Conservation (phyloP, 305 asterid genomes). For the Fraxinus platypoda region DNA sequence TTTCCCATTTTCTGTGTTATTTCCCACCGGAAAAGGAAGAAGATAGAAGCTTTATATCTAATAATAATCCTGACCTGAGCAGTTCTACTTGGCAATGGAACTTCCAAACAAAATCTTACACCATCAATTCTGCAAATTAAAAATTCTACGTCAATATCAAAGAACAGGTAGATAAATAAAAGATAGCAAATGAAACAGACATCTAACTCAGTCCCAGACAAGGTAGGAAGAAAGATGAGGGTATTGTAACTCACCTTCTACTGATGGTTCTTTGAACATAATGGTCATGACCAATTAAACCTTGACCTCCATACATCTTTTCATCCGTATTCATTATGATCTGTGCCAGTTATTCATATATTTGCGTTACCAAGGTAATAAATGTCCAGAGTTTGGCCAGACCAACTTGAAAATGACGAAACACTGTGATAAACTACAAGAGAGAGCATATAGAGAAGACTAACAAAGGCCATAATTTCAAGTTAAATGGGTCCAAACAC, state of each 20-base stretch:
- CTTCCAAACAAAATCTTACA: slow-evolving; percentile 66
- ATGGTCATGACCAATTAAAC: slow-evolving; percentile 50
- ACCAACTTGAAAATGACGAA: slow-evolving; percentile 11
- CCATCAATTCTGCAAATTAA: slow-evolving; percentile 67
- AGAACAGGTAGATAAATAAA: slow-evolving; percentile 3
- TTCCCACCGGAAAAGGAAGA: slow-evolving; percentile 1
- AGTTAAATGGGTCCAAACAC: not conserved
- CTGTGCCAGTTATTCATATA: slow-evolving; percentile 38
- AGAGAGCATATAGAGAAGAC: not conserved
- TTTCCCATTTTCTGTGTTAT: not conserved
- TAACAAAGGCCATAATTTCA: not conserved
- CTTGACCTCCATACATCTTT: slow-evolving; percentile 76
- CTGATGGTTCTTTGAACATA: slow-evolving; percentile 63
- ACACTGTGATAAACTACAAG: not conserved
- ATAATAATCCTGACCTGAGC: slow-evolving; percentile 69
- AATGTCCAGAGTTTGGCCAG: not conserved
- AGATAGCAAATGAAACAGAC: not conserved
- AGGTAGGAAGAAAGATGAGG: slow-evolving; percentile 9
- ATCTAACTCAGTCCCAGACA: not conserved
- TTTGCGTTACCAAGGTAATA: slow-evolving; percentile 18
- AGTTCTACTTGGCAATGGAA: slow-evolving; percentile 79
- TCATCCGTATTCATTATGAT: slow-evolving; percentile 79
- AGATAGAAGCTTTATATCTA: slow-evolving; percentile 11
- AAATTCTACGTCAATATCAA: slow-evolving; percentile 20
- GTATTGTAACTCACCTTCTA: slow-evolving; percentile 50